Conservation (phyloP, 2,329 filamentous ascomycete species). For the Atkinsonella hypoxylon region DNA sequence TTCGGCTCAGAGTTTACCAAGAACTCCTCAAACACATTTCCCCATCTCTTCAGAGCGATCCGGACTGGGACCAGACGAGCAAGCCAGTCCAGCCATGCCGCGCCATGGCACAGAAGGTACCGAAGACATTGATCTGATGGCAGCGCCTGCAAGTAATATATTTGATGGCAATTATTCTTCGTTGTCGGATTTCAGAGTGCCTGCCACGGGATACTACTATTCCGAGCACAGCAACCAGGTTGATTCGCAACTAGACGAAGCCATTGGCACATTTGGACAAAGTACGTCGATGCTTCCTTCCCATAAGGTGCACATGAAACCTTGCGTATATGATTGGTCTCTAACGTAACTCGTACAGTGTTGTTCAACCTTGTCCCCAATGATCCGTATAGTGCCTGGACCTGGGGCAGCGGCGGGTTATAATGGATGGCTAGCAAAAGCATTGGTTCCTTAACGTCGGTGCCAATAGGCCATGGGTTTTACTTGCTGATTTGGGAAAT, state of each 20-base stretch:
- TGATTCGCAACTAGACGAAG: conserved; percentile 4
- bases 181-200: neutral
- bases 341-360: neutral
- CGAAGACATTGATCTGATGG: neutral
- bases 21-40: neutral
- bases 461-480: no score
- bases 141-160: neutral
- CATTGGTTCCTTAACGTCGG: no score
- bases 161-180: neutral
- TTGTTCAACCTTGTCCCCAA: conserved; percentile 4
- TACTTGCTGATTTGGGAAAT: no score
- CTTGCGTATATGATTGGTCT: neutral
- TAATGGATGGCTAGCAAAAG: neutral
- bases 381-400: conserved; percentile 4
- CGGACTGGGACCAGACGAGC: neutral
- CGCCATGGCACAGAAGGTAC: neutral
- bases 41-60: neutral
- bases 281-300: neutral
- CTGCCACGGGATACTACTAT: neutral
- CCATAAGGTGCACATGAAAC: neutral
- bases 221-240: conserved; percentile 1
- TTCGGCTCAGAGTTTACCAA: neutral
- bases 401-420: conserved; percentile 1
- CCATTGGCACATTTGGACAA: conserved; percentile 3
- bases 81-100: neutral